Evolutionary conservation across 768 basidiomycete species (phyloP).

Genomic region (Pleurotus sapidus): DNA sequence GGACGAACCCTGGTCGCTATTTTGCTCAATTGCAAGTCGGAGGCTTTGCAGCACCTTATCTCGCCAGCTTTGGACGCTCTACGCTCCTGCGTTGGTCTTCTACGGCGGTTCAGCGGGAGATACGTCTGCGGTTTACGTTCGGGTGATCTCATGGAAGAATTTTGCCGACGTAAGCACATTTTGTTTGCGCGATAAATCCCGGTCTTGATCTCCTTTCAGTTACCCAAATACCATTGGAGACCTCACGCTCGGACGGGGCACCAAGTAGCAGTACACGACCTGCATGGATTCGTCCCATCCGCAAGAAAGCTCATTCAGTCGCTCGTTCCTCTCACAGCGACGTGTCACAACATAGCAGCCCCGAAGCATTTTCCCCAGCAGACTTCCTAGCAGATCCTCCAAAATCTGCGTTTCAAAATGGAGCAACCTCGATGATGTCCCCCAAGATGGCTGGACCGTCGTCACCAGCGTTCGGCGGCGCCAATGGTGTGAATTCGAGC

Average conservation of each 20-base stretch:
- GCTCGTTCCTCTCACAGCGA: slow-evolving; percentile 41
- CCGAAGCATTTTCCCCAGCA: slow-evolving; percentile 62
- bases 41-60: slow-evolving; percentile 70
- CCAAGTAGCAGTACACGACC: slow-evolving; percentile 53
- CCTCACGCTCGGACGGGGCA: slow-evolving; percentile 40
- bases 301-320: slow-evolving; percentile 62
- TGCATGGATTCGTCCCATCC: slow-evolving; percentile 88
- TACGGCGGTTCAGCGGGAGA: slow-evolving; percentile 84
- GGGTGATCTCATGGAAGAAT: slow-evolving; percentile 93
- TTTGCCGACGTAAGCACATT: slow-evolving; percentile 71
- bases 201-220: slow-evolving; percentile 34
- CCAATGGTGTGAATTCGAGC: background rate
- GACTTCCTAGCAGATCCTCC: slow-evolving; percentile 60
- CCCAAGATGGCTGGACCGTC: slow-evolving; percentile 1
- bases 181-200: slow-evolving; percentile 1
- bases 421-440: slow-evolving; percentile 1
- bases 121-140: slow-evolving; percentile 91
- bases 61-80: slow-evolving; percentile 82
- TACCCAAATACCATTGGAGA: slow-evolving; percentile 85
- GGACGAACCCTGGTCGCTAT: slow-evolving; percentile 88
- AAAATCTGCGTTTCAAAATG: slow-evolving; percentile 21
- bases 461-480: background rate
- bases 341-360: slow-evolving; percentile 53
- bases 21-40: slow-evolving; percentile 84
- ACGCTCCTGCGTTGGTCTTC: slow-evolving; percentile 83